Evolutionary conservation across 805 yeast genomes (phyloP), one percentile per base, ranked within the genome.

Genomic region (Pichia exigua): DNA sequence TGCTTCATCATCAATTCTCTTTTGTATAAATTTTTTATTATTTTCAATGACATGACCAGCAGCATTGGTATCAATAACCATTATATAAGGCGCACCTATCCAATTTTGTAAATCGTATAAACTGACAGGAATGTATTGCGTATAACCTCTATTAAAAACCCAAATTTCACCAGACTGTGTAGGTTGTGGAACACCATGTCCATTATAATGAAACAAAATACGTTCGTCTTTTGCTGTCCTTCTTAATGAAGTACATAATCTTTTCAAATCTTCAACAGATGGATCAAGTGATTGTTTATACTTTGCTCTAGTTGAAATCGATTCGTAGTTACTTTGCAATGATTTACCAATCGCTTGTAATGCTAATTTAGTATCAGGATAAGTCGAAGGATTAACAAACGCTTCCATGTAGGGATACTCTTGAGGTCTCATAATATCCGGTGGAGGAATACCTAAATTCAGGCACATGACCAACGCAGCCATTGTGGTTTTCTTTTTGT

Each of bases 111-210:
- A 72, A 62, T 94, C 99, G 66, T 87, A 90, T n/a, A 94, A 70
- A 11, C 96, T 87, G 1, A 94, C 94, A 0, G 99, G 99, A 53
- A 94, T 94, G 65, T 94, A 94, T 69, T 94, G 99, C 1, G 99
- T 94, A 65, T 91, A 94, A 1, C 96, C 96, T 58, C 97, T 74
- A 67, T 94, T 94, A 72, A 94, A 94, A 12, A 94, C 98, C 99
- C 99, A 94, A 27, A 94, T 88, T 64, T 94, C 99, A 24, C 99
- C 99, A 45, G 91, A 81, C 38, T 89, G 82, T 0, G 99, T 94
- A 0, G 99, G 98, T 61, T 89, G 89, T 0, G 99, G 99, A 1
- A 94, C 99, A 24, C 99, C 99, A 64, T 94, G 99, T 8, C 99
- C 99, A 61, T 94, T 94, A 66, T 94, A 94, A 65, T 94, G 98